phyloP scores from a whole-genome alignment of 352 stramenopile species.

The Phytopythium kandeliae region DNA sequence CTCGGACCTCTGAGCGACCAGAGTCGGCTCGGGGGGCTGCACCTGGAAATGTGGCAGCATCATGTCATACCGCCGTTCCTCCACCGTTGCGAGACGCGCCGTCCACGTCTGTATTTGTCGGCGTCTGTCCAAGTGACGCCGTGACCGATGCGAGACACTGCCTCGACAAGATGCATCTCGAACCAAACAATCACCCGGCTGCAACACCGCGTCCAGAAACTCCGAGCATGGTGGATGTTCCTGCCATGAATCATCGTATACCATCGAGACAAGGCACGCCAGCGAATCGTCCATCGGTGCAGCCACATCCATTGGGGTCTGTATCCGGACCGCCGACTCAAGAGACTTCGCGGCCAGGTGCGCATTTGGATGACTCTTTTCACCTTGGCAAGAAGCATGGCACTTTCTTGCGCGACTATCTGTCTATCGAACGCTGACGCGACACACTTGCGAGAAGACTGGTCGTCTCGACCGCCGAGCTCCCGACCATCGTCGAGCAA shows the following conservation, averaged over 20 bases:
- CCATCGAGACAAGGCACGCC: background rate
- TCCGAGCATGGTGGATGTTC: background rate
- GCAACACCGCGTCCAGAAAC: conserved; percentile 4
- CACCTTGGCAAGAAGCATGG: too few species aligned
- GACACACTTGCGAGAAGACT: background rate
- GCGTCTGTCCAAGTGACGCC: background rate
- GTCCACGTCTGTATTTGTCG: background rate
- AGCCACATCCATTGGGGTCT: background rate
- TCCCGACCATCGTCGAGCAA: background rate
- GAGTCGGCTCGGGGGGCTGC: conserved; percentile 10
- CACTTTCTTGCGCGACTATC: too few species aligned
- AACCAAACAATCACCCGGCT: too few species aligned
- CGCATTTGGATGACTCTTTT: too few species aligned
- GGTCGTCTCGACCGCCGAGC: conserved; percentile 5
- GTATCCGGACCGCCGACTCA: background rate
- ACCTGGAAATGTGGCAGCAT: background rate
- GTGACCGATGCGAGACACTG: background rate
- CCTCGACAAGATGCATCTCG: background rate
- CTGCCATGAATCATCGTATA: background rate
- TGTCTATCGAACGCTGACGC: too few species aligned
- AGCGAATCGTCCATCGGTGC: conserved; percentile 1
- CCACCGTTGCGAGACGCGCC: background rate
- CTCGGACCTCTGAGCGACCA: conserved; percentile 10
- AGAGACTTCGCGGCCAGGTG: conserved; percentile 1
- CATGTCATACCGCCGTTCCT: background rate